A percentile compares a stretch with the other conserved stretches of the same genome.
phyloP scores from a whole-genome alignment of 2,329 filamentous ascomycete species.

The Gremmenia infestans region DNA sequence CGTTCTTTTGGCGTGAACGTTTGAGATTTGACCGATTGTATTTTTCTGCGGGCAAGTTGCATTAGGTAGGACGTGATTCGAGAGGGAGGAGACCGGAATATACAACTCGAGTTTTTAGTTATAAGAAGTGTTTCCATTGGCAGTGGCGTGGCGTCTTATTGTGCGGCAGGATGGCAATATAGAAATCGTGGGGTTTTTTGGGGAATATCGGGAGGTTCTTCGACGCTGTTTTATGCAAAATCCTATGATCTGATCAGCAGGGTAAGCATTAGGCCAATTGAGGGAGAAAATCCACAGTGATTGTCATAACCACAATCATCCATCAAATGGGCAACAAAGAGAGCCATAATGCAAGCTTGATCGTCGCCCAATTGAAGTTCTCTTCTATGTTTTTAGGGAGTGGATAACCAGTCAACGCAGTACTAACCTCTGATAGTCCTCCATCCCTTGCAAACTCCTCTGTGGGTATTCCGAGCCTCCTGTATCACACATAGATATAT shows the following conservation, averaged over 20 bases:
- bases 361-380: too few relatives aligned
- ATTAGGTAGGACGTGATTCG: not conserved
- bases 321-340: too few relatives aligned
- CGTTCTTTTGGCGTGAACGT: not conserved
- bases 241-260: not conserved
- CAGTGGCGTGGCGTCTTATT: constrained; percentile 3
- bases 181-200: constrained; percentile 8
- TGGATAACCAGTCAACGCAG: not conserved
- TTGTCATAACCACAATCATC: too few relatives aligned
- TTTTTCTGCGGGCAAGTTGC: constrained; percentile 2
- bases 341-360: too few relatives aligned
- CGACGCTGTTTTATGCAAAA: constrained; percentile 8
- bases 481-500: too few relatives aligned
- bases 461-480: too few relatives aligned
- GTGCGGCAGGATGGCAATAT: constrained; percentile 9
- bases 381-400: too few relatives aligned
- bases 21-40: constrained; percentile 5
- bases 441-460: not conserved
- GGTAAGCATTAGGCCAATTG: not conserved
- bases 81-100: not conserved
- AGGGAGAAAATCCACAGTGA: not conserved
- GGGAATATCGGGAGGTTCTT: constrained; percentile 3
- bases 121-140: constrained; percentile 10
- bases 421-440: not conserved
- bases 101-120: constrained; percentile 10